These are phyloP conservation scores for Epichloe uncinata DNA, from an alignment of 2,329 filamentous ascomycete species.

Conservation along the genomic window DNA sequence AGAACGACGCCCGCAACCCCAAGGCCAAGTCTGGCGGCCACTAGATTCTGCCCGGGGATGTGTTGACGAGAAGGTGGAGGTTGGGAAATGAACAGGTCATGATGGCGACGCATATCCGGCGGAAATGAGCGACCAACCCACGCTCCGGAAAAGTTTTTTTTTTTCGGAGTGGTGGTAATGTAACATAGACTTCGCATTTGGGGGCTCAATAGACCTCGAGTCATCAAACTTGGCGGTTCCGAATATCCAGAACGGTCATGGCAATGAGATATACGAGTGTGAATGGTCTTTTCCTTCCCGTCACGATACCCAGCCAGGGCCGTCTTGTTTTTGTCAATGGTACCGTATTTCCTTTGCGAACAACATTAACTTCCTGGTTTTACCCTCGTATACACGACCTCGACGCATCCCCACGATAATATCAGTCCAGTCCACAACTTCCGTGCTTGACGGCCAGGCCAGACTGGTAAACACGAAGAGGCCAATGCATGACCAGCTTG, in stretches of 20 bases:
- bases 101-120: constrained; percentile 13
- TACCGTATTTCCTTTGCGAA: background rate
- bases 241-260: background rate
- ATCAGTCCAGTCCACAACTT: too few relatives aligned
- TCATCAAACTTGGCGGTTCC: constrained; percentile 4
- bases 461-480: too few relatives aligned
- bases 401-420: too few relatives aligned
- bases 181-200: constrained; percentile 28
- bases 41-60: constrained; percentile 21
- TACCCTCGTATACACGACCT: too few relatives aligned
- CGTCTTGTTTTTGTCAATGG: too few relatives aligned
- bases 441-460: too few relatives aligned
- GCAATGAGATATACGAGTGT: too few relatives aligned
- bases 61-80: constrained; percentile 8
- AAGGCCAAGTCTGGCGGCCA: constrained; percentile 35
- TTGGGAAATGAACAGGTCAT: constrained; percentile 5
- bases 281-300: too few relatives aligned
- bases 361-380: too few relatives aligned
- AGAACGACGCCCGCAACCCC: constrained; percentile 92
- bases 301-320: background rate
- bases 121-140: constrained; percentile 11
- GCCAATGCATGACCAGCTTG: too few relatives aligned
- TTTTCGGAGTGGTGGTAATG: constrained; percentile 19
- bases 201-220: constrained; percentile 21
- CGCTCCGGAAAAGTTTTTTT: constrained; percentile 6